Conservation (phyloP, 805 yeast genomes). For the Candida easanensis region DNA sequence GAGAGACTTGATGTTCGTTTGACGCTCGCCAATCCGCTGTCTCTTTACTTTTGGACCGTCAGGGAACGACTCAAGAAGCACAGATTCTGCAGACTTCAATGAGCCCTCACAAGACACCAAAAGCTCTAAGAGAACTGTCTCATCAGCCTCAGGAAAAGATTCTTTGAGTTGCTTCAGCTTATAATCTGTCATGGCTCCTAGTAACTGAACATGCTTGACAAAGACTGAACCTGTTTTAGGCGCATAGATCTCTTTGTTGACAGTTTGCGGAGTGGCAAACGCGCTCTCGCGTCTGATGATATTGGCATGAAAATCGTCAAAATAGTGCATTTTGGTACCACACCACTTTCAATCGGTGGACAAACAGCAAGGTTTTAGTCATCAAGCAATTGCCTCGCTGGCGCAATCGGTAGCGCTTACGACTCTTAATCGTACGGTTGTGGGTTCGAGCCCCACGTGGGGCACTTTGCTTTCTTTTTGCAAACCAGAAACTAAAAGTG, state of each 20-base stretch:
- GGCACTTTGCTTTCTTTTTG: conserved; percentile 21
- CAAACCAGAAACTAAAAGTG: background rate
- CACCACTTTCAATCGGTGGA: too few relatives aligned
- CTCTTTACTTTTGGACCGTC: conserved; percentile 12
- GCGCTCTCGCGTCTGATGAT: too few relatives aligned
- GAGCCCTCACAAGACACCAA: conserved; percentile 55
- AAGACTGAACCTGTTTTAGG: too few relatives aligned
- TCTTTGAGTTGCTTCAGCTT: conserved; percentile 36
- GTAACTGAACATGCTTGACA: background rate
- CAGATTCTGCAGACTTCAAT: conserved; percentile 35
- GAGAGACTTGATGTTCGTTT: conserved; percentile 19
- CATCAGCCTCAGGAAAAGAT: conserved; percentile 43
- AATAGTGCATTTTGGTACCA: too few relatives aligned
- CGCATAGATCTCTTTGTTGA: background rate
- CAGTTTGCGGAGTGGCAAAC: background rate
- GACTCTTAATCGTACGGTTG: conserved; percentile 36
- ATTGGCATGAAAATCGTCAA: too few relatives aligned
- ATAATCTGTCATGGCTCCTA: conserved; percentile 31
- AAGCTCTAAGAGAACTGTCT: conserved; percentile 45
- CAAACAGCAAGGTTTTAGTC: background rate
- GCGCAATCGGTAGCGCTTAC: conserved; percentile 36
- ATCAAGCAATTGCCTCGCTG: conserved; percentile 29
- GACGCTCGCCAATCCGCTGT: conserved; percentile 9
- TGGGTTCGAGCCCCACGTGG: conserved; percentile 37
- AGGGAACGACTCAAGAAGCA: conserved; percentile 37